Conservation (phyloP, 768 basidiomycete species). For the Tulasnella sp. region DNA sequence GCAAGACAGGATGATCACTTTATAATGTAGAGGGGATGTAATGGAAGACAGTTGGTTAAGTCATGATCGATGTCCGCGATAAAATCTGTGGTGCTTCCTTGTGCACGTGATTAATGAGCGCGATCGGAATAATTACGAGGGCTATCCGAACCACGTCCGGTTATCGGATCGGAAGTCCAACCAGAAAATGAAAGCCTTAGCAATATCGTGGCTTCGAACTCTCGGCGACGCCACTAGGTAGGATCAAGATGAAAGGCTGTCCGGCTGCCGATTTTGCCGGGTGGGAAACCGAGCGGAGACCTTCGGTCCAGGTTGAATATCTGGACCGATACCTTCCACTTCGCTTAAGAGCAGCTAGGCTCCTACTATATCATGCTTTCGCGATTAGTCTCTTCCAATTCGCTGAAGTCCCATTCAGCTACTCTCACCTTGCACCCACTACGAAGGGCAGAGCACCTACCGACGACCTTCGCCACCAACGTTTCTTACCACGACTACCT, state of each 20-base stretch:
- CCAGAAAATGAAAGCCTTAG: no score
- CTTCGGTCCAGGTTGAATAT: background rate
- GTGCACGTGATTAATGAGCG: no score
- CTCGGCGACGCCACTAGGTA: background rate
- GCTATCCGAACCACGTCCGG: no score
- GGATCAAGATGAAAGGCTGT: background rate
- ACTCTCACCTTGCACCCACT: constrained; percentile 35
- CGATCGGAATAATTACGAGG: no score
- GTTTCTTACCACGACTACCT: constrained; percentile 69
- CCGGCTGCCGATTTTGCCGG: background rate
- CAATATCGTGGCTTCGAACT: no score
- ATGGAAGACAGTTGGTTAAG: no score
- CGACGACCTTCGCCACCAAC: constrained; percentile 41
- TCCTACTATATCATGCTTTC: background rate
- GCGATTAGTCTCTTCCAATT: background rate
- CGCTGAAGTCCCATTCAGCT: background rate
- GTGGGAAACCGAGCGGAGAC: background rate
- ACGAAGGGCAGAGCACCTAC: constrained; percentile 25
- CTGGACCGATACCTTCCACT: background rate
- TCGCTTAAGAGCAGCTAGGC: background rate
- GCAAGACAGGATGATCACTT: no score
- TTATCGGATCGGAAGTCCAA: no score
- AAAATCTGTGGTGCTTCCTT: no score
- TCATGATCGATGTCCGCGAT: no score
- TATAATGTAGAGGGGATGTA: no score